These are phyloP conservation scores for Russula compacta DNA, from an alignment of 768 basidiomycete genomes.

Conservation along the genomic window DNA sequence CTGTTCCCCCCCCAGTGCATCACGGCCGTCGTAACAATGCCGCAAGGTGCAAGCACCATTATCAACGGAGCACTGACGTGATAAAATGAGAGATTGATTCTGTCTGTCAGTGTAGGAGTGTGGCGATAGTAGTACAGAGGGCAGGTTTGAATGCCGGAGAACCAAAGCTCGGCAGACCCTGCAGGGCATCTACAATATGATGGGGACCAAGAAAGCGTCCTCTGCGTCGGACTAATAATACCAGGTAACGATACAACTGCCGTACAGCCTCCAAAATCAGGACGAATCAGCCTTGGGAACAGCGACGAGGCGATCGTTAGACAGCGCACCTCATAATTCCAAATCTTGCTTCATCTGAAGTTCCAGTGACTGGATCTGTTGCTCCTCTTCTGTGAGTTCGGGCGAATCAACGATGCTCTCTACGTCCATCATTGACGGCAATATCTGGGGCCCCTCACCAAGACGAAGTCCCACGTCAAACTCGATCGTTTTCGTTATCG, in stretches of 20 bases:
- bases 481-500: slow-evolving; percentile 14
- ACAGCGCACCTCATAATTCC: slow-evolving; percentile 5
- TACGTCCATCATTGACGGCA: not conserved
- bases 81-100: too few relatives aligned
- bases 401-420: not conserved
- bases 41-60: too few relatives aligned
- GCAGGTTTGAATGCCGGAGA: too few relatives aligned
- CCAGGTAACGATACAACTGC: not conserved
- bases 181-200: not conserved
- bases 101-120: too few relatives aligned
- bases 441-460: not conserved
- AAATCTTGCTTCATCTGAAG: slow-evolving; percentile 16
- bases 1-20: too few relatives aligned
- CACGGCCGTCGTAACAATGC: too few relatives aligned
- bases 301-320: not conserved
- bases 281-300: not conserved
- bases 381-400: not conserved
- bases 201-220: not conserved
- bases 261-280: not conserved
- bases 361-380: slow-evolving; percentile 9
- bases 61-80: too few relatives aligned
- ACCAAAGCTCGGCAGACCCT: not conserved
- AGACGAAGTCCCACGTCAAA: slow-evolving; percentile 14
- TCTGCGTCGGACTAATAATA: not conserved
- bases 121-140: too few relatives aligned